Evolutionary conservation across 768 basidiomycete species (phyloP), one percentile per base, ranked within the genome.

Genomic region (Hirschioporus abietinus): DNA sequence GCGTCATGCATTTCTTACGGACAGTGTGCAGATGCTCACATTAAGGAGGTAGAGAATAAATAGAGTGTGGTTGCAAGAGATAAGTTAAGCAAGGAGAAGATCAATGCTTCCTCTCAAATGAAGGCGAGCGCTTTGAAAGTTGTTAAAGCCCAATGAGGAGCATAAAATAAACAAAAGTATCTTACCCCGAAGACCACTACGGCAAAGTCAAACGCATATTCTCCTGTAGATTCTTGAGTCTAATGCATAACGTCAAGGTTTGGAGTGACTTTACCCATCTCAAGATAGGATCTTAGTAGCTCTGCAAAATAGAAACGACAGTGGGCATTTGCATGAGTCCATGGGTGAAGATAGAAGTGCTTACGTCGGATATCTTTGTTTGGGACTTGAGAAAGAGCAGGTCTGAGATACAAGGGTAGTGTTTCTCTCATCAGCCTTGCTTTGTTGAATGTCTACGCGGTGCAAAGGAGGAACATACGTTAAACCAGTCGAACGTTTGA

Each of bases 331-430:
- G 18, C 64, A 65, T 5, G 25, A 64, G 63, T 57, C 65, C 35
- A 34, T 10, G 36, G 36, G 60, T 63, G 71, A 66, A 23, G 64
- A 24, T 34, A 60, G 15, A 34, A 10, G 25, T 18, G 84, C 92
- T 78, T 75, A 95, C 93, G 88, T 59, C 93, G 88, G 34, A 95
- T 72, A 71, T 96, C 93, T 75, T 95, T 96, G 83, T 95, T 95
- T 2, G 91, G 89, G 1, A 96, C 88, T 71, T 86, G 84, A 4
- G 85, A 78, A 10, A 96, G 77, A 18, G 88, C 88, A 57, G 91
- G 93, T 10, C 93, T 95, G 30, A 27, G 58, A 67, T 26, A 58
- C 24, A 20, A 66, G 30, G n/a, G 59, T 5, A 35, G 20, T 57
- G 63, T 65, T 52, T 1, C 15, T 12, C 42, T 20, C 3, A 52